phyloP scores from a whole-genome alignment of 441 rosid species.

The Dalechampia spathulata region DNA sequence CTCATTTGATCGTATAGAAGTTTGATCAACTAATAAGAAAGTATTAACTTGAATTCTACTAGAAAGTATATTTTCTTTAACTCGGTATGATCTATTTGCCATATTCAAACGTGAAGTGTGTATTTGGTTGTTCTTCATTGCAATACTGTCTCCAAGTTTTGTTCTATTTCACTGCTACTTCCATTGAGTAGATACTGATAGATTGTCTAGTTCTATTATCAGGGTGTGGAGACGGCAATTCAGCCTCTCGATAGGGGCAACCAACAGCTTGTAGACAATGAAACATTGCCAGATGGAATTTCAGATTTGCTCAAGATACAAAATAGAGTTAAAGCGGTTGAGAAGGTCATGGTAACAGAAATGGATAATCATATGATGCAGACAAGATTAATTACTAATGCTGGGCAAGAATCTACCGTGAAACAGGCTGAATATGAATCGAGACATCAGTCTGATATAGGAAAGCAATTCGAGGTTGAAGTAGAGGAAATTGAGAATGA shows the following conservation, averaged over 20 bases:
- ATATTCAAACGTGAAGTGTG: background rate
- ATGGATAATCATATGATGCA: conserved; percentile 24
- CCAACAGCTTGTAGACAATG: conserved; percentile 18
- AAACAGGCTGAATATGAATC: conserved; percentile 16
- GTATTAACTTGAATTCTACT: background rate
- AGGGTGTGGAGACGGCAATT: conserved; percentile 36
- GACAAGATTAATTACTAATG: conserved; percentile 25
- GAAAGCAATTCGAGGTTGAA: conserved; percentile 21
- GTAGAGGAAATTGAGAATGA: conserved; percentile 29
- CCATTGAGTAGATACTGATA: conserved; percentile 1
- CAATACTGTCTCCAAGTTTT: background rate
- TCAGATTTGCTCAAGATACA: conserved; percentile 64
- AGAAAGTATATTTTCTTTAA: background rate
- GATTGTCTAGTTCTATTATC: conserved; percentile 15
- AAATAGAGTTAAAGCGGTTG: conserved; percentile 56
- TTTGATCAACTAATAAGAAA: background rate
- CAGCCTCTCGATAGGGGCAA: conserved; percentile 22
- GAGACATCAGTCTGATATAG: conserved; percentile 10
- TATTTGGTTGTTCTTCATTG: background rate
- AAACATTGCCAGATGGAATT: conserved; percentile 35
- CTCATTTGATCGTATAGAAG: too few relatives aligned
- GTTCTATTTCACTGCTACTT: conserved; percentile 3
- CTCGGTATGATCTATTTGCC: too few relatives aligned
- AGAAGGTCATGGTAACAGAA: conserved; percentile 46
- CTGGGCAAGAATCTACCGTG: conserved; percentile 18